These are phyloP conservation scores for Diaporthe aspalathi DNA, from an alignment of 2,329 filamentous ascomycete genomes.

Conservation along the genomic window DNA sequence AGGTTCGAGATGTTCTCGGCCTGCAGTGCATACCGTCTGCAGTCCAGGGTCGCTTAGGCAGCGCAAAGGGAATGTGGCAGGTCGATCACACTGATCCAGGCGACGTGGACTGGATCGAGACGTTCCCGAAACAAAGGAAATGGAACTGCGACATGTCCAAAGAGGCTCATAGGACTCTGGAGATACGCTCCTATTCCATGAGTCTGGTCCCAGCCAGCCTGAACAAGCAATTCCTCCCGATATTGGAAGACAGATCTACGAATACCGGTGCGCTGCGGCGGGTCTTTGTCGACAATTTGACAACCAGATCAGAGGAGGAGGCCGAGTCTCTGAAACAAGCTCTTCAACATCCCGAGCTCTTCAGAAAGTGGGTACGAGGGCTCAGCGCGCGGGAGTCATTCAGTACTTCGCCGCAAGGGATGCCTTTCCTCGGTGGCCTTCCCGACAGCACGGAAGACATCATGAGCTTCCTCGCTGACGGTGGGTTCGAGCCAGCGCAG, in stretches of 20 bases:
- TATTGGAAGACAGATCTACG: constrained; percentile 71
- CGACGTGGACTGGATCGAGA: constrained; percentile 73
- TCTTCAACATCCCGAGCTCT: constrained; percentile 60
- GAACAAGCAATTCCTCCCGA: constrained; percentile 76
- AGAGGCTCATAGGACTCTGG: constrained; percentile 69
- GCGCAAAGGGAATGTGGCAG: constrained; percentile 82
- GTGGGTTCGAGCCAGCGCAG: constrained; percentile 67
- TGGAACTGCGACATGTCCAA: constrained; percentile 67
- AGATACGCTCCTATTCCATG: constrained; percentile 65
- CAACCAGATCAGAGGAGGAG: constrained; percentile 61
- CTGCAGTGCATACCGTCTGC: constrained; percentile 67
- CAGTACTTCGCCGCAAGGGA: constrained; percentile 52
- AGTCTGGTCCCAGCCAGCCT: constrained; percentile 64
- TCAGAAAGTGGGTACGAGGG: constrained; percentile 66
- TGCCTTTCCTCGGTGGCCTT: constrained; percentile 62
- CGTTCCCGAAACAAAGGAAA: constrained; percentile 75
- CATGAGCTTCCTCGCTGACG: constrained; percentile 65
- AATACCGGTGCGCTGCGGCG: constrained; percentile 57
- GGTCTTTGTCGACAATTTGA: constrained; percentile 62
- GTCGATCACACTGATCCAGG: constrained; percentile 62
- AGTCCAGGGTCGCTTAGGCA: constrained; percentile 77
- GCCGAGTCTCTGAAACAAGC: constrained; percentile 63
- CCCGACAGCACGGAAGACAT: constrained; percentile 61
- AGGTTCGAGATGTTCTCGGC: constrained; percentile 63
- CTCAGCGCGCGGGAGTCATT: constrained; percentile 50